Conservation (phyloP, 495 filamentous ascomycete genomes). For the Tuber magnatum region DNA sequence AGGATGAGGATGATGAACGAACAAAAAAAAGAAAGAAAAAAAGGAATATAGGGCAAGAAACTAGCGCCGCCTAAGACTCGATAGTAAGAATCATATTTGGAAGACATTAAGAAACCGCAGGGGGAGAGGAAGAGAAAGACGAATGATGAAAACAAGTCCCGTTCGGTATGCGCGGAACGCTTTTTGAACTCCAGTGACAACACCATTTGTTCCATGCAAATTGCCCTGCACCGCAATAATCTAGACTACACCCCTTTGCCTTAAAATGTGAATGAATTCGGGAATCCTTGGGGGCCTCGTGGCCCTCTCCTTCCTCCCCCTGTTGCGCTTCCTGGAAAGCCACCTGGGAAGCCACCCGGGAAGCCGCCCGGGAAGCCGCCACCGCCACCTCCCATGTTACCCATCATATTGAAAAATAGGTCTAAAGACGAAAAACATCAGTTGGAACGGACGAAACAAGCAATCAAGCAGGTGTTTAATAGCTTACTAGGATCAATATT, state of each 20-base stretch:
- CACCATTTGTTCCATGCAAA: constrained; percentile 3
- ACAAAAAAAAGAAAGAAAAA: background rate
- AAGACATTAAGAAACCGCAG: background rate
- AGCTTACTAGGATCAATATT: constrained; percentile 53
- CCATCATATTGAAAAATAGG: constrained; percentile 67
- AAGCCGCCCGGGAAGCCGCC: constrained; percentile 44
- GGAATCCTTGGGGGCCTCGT: constrained; percentile 22
- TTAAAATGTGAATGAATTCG: constrained; percentile 32
- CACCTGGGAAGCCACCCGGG: constrained; percentile 33
- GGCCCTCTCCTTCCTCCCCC: constrained; percentile 23
- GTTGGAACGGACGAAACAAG: background rate
- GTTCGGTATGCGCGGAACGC: background rate
- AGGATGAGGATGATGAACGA: background rate
- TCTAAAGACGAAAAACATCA: constrained; percentile 40
- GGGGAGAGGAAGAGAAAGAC: background rate
- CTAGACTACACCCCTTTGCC: background rate
- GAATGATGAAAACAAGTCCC: background rate
- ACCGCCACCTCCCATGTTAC: constrained; percentile 48
- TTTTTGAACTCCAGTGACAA: background rate
- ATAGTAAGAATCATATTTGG: background rate
- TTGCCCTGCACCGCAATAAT: background rate
- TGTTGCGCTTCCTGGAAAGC: constrained; percentile 40
- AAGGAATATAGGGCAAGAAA: background rate
- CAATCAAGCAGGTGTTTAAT: constrained; percentile 3
- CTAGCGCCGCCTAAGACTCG: background rate